phyloP scores from a whole-genome alignment of 495 filamentous ascomycete genomes.

The Durotheca rogersii region DNA sequence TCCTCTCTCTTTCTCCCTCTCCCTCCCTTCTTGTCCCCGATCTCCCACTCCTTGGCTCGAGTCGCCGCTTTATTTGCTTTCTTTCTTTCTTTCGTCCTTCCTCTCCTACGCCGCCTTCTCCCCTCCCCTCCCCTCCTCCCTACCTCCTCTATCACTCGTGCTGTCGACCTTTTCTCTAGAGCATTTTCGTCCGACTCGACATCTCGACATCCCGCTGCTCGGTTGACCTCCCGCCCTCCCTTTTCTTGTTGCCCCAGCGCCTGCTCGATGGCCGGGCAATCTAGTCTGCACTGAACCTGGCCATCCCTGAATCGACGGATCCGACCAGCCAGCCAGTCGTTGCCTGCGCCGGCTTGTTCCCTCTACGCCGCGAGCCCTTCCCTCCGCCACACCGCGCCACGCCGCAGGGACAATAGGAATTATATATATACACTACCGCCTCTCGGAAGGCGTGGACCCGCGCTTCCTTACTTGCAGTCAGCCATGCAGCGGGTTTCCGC shows the following conservation, averaged over 20 bases:
- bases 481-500: slow-evolving; percentile 54
- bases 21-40: background rate
- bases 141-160: background rate
- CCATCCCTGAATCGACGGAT: slow-evolving; percentile 13
- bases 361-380: slow-evolving; percentile 13
- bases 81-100: too few relatives aligned
- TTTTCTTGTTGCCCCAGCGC: slow-evolving; percentile 21
- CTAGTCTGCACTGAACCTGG: background rate
- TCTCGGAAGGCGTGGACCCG: slow-evolving; percentile 23
- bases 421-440: slow-evolving; percentile 7
- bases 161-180: background rate
- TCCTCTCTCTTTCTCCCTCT: background rate
- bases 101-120: background rate
- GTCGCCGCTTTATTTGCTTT: too few relatives aligned
- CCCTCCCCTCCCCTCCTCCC: background rate
- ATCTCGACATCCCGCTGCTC: too few relatives aligned
- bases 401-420: too few relatives aligned
- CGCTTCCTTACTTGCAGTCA: slow-evolving; percentile 22
- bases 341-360: slow-evolving; percentile 6
- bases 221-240: too few relatives aligned
- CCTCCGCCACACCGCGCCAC: slow-evolving; percentile 16
- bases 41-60: too few relatives aligned
- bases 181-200: too few relatives aligned
- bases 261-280: slow-evolving; percentile 6
- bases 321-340: background rate